Base-by-base conservation (phyloP, 345 rosid genomes). In the Dovyalis caffra region DNA sequence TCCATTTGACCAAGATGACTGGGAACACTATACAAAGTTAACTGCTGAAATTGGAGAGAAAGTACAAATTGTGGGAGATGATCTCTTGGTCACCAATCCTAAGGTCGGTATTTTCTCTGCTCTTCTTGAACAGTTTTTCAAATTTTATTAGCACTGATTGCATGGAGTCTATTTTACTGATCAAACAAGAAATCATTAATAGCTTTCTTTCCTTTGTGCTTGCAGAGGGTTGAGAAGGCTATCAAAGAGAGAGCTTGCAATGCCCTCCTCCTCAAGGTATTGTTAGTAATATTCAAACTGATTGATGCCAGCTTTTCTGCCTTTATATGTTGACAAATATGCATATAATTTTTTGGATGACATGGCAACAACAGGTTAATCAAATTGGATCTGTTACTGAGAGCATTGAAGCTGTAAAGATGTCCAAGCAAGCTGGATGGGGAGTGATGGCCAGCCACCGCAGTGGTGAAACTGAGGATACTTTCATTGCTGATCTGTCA, bases 1-100 rank as follows among this genome's bases (percentile, higher is more conserved):
- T 61, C 94, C 92, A 70, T 90, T 88, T 72, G 92, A 88, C 80
- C 90, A 90, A 78, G 94, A 90, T 77, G 92, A 87, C 80, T 88
- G 92, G 94, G 92, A 77, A 73, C 87, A 87, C 78, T 85, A 87
- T 66, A 34, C 80, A 73, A 88, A 88, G 82, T 7, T 88, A 72
- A 90, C 90, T 25, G 8, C 60, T 77, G 90, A 90, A 85, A 84
- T 88, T 53, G 92, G 92, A 45, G 83, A 77, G 45, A 70, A 88
- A 71, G 87, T 90, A 47, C 94, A 87, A 78, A 87, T 88, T 71
- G 91, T 90, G 15, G 94, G 94, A 78, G 91, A 88, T 79, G 91
- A 90, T 78, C 89, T 90, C 63, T 81, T 88, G 68, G 94, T 90
- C 78, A 90, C 90, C 70, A 88, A 90, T 76, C 90, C 94, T 15